phyloP scores from a whole-genome alignment of 164 flowering plant genomes.

The Magnolia kwangsiensis region DNA sequence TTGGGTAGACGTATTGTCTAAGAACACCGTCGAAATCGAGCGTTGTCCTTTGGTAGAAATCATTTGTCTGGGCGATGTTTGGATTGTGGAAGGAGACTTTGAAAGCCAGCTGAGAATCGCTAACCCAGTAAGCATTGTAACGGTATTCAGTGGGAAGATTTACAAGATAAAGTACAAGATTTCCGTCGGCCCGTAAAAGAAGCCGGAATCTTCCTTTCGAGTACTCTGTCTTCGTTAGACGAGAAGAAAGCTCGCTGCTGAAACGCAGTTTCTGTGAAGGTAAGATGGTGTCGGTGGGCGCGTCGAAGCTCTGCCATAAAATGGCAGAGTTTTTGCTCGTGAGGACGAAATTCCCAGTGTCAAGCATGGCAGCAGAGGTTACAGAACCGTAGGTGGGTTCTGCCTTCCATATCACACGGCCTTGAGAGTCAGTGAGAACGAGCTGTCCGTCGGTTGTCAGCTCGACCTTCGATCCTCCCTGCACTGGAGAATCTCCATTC shows the following conservation, averaged over 20 bases:
- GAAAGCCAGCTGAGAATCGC: no score
- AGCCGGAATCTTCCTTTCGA: slow-evolving; percentile 37
- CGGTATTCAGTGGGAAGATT: slow-evolving; percentile 4
- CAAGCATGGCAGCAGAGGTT: slow-evolving; percentile 38
- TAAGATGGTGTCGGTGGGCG: slow-evolving; percentile 37
- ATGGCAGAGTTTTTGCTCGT: not conserved
- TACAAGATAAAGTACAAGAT: slow-evolving; percentile 29
- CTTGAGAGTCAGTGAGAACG: not conserved
- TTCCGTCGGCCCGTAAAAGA: slow-evolving; percentile 23
- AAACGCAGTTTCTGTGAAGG: slow-evolving; percentile 29
- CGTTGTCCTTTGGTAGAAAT: slow-evolving; percentile 5
- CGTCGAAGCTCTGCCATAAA: slow-evolving; percentile 10
- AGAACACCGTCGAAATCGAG: slow-evolving; percentile 11
- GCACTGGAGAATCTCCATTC: slow-evolving; percentile 8
- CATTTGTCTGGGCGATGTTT: not conserved
- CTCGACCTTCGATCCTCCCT: not conserved
- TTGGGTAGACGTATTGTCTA: slow-evolving; percentile 4
- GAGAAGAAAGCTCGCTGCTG: slow-evolving; percentile 17
- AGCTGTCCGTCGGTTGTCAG: not conserved
- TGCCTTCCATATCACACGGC: not conserved
- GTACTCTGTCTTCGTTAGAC: slow-evolving; percentile 23
- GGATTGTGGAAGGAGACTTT: not conserved
- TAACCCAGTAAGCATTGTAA: slow-evolving; percentile 16
- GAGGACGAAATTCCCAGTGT: slow-evolving; percentile 43
- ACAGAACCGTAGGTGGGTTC: slow-evolving; percentile 1